Base-by-base conservation (phyloP, 768 basidiomycete species). In the Cyclocybe cylindracea region DNA sequence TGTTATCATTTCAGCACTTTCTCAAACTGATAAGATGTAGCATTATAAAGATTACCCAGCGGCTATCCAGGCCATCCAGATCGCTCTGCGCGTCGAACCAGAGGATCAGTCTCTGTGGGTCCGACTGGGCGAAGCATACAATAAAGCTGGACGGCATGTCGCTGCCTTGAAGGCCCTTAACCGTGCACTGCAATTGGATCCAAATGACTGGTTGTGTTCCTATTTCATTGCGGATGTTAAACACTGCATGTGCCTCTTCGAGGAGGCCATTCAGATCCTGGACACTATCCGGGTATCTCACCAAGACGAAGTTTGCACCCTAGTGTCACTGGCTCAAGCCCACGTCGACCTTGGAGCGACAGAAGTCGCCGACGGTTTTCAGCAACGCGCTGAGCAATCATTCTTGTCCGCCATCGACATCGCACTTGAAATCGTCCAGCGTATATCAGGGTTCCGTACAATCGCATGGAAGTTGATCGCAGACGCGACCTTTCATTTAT, bases 91-190 rank as follows among this genome's bases (percentile, higher is more conserved):
- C 13, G 87, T 87, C 6, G 82, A 91, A 16, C 78, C 85, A 1
- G 81, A 85, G 2, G 94, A 98, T 67, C 78, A 83, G 10, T 66
- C 85, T 11, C 81, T 87, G n/a, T 98, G 96, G 97, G 76, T 94
- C 10, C 83, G 91, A 35, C 78, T 99, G 2, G 95, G 95, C 1
- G 93, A 97, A 68, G 90, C 93, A 0, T 98, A 99, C 60, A 84
- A 82, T 58, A 87, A 82, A 62, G 87, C 91, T 9, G 96, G 97
- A 44, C 83, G 93, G 33, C 89, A 94, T 58, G 85, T 83, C 13
- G 95, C 97, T 11, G 91, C 94, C 0, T 68, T 97, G 53, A 98
- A 96, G 67, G 89, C 95, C 0, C 82, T 98, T 14, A 71, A 75
- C 7, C 86, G 79, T 42, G 92, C 93, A 0, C 78, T 82, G 10